Base-by-base conservation (phyloP, 192 early-diverging fungal species). In the Coemansia sp. region DNA sequence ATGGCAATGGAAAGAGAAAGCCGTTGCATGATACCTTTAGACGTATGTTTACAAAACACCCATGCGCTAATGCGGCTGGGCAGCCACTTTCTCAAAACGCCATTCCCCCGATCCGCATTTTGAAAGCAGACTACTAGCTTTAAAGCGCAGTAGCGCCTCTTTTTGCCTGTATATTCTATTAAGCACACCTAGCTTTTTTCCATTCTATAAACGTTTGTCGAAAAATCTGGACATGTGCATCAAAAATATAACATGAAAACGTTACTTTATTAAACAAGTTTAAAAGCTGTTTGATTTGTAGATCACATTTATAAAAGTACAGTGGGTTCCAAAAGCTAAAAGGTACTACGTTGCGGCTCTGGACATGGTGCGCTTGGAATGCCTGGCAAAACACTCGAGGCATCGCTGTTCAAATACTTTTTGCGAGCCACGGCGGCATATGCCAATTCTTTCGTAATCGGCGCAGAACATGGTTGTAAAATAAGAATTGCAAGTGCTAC, bases 391-490 rank as follows among this genome's bases (percentile, higher is more conserved):
- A 45, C 75, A 78, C 11, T 69, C 66, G 24, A 73, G 39, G 16
- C 75, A 78, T 3, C 67, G 57, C 55, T 78, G 75, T 51, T 69
- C 65, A 23, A 45, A 59, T 8, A 73, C 13, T 23, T 63, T 41
- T 19, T 69, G 66, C 20, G 60, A 24, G n/a, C 70, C 75, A n/a
- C 63, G 66, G 18, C 49, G 39, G 52, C 75, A 78, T 32, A 35
- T 29, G 12, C 75, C 75, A 7, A 38, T 54, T 38, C 29, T 65
- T 43, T 78, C 75, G 22, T 57, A 73, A 50, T 59, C 57, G 2
- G 69, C 59, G 38, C 76, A 78, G 32, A 78, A 78, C 71, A 78
- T 73, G 19, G 67, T 58, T 13, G 76, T 78, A 10, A 78, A 57
- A n/a, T 69, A 73, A 6, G 27, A 13, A 19, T 57, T 62, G 64